Evolutionary conservation across 78 protist genomes (phyloP).

Genomic region (Cyanophora paradoxa): DNA sequence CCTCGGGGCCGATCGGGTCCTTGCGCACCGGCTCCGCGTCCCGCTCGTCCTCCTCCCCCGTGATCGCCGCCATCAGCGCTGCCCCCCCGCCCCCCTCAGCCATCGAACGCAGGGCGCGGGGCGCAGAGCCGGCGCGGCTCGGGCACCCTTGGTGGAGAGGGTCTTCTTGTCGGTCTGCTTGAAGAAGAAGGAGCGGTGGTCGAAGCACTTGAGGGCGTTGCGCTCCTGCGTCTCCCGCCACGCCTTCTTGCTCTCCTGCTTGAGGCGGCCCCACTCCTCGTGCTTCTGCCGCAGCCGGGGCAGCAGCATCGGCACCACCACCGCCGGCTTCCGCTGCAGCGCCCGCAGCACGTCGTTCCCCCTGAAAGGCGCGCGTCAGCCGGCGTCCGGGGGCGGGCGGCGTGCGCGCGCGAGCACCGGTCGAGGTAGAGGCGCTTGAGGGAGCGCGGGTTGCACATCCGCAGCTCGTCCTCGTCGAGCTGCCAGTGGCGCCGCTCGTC

Average conservation of each 20-base stretch:
- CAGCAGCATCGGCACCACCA: conserved; percentile 61
- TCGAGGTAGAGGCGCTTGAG: conserved; percentile 38
- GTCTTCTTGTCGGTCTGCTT: conserved; percentile 41
- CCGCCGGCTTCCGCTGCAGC: conserved; percentile 53
- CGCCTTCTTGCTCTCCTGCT: conserved; percentile 61
- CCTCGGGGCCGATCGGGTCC: no score
- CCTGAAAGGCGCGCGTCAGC: no score
- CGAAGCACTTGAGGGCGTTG: conserved; percentile 64
- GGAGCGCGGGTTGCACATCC: not conserved
- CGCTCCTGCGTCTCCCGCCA: conserved; percentile 77
- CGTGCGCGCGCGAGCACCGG: no score
- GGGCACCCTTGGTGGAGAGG: not conserved
- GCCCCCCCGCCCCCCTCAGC: not conserved
- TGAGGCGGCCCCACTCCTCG: conserved; percentile 60
- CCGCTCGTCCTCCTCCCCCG: no score
- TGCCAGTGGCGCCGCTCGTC: conserved; percentile 17
- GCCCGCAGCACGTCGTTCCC: conserved; percentile 28
- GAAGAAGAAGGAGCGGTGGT: conserved; percentile 56
- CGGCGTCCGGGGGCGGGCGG: no score
- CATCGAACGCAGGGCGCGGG: not conserved
- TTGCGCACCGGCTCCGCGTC: no score
- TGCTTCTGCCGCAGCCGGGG: conserved; percentile 69
- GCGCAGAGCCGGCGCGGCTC: not conserved
- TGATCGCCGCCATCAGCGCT: not conserved
- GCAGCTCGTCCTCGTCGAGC: no score